These are phyloP conservation scores for Pseudocohnilembus persalinus DNA, from an alignment of 169 alveolate species.

Conservation along the genomic window DNA sequence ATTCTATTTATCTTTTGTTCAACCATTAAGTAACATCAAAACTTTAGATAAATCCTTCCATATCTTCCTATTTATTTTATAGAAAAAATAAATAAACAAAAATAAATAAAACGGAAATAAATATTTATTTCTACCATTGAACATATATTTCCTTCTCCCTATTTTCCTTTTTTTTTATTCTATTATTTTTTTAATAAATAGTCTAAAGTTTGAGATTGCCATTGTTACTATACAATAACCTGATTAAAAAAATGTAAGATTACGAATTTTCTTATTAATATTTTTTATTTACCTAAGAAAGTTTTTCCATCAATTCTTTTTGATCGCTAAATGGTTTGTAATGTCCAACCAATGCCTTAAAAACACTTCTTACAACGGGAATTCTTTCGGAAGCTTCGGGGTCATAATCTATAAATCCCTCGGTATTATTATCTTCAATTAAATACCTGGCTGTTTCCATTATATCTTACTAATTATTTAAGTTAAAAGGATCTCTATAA, in stretches of 20 bases:
- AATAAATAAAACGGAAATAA: neutral
- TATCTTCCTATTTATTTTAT: neutral
- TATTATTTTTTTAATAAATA: no score
- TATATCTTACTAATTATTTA: neutral
- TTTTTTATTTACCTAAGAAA: neutral
- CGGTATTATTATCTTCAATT: neutral
- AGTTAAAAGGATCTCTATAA: neutral
- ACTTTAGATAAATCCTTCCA: neutral
- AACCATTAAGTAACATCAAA: neutral
- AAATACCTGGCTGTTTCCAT: neutral
- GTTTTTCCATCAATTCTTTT: neutral
- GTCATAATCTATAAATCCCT: neutral
- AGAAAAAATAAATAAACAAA: no score
- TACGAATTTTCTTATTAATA: neutral
- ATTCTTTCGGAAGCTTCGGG: neutral
- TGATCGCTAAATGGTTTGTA: neutral
- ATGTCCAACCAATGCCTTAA: neutral
- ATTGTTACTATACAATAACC: neutral
- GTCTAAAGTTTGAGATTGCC: neutral
- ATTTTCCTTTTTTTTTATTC: neutral
- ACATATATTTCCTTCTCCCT: neutral
- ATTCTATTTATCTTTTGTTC: neutral
- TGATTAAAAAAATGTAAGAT: no score
- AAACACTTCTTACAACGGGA: neutral
- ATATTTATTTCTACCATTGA: neutral